phyloP scores from a whole-genome alignment of 345 rosid species.

The Linum lewisii region DNA sequence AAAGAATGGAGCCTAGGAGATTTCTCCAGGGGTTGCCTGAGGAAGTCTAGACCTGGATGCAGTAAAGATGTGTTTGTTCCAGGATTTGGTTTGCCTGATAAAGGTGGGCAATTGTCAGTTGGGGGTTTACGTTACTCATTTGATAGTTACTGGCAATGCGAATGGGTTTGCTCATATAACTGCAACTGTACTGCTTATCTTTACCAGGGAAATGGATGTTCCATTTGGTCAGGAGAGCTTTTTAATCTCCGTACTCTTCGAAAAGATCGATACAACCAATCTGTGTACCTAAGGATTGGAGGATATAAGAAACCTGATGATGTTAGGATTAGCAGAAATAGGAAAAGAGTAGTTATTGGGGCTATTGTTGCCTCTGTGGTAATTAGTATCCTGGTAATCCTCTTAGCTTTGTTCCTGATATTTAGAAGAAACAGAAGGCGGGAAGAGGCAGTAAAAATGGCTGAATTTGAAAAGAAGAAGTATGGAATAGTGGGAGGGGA shows the following conservation, averaged over 20 bases:
- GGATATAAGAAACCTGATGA: constrained; percentile 39
- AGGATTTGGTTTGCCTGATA: not conserved
- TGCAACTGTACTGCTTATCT: not conserved
- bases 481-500: not conserved
- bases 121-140: not conserved
- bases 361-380: constrained; percentile 28
- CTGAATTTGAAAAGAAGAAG: not conserved
- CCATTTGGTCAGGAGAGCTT: not conserved
- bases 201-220: not conserved
- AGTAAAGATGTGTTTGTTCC: constrained; percentile 9
- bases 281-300: not conserved
- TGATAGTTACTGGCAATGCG: constrained; percentile 12
- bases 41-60: constrained; percentile 10
- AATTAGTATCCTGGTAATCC: constrained; percentile 16
- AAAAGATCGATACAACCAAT: not conserved
- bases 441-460: not conserved
- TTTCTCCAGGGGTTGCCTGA: constrained; percentile 19
- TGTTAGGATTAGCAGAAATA: constrained; percentile 23
- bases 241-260: not conserved
- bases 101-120: not conserved
- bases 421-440: constrained; percentile 24
- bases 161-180: constrained; percentile 3
- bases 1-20: constrained; percentile 14
- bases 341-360: not conserved
- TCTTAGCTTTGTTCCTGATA: constrained; percentile 20